These are phyloP conservation scores for Neocucurbitaria cava DNA, from an alignment of 2,329 filamentous ascomycete genomes.

Conservation along the genomic window DNA sequence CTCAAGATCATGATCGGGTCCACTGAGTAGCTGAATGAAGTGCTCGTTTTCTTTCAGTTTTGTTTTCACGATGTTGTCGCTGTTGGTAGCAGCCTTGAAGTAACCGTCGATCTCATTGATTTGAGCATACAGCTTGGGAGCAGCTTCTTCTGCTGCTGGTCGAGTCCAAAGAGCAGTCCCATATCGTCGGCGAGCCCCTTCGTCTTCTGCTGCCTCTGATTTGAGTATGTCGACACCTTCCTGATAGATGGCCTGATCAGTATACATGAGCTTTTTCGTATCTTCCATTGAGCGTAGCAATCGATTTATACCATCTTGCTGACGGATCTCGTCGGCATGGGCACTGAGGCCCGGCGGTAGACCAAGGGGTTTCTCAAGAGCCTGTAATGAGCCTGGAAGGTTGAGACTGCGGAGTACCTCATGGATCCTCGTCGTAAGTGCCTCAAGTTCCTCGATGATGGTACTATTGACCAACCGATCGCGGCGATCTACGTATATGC, in stretches of 20 bases:
- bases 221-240: slow-evolving; percentile 81
- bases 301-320: slow-evolving; percentile 82
- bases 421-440: slow-evolving; percentile 79
- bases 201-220: slow-evolving; percentile 84
- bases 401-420: slow-evolving; percentile 81
- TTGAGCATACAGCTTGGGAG: slow-evolving; percentile 75
- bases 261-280: slow-evolving; percentile 85
- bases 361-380: slow-evolving; percentile 91
- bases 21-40: slow-evolving; percentile 76
- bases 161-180: slow-evolving; percentile 88
- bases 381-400: slow-evolving; percentile 89
- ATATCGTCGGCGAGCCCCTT: slow-evolving; percentile 74
- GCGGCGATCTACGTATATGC: slow-evolving; percentile 90
- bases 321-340: slow-evolving; percentile 91
- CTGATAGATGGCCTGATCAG: slow-evolving; percentile 78
- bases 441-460: slow-evolving; percentile 84
- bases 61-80: slow-evolving; percentile 73
- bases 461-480: slow-evolving; percentile 90
- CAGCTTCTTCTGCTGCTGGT: slow-evolving; percentile 71
- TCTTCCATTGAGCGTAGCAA: slow-evolving; percentile 83
- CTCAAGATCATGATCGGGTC: slow-evolving; percentile 80
- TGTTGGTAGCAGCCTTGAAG: slow-evolving; percentile 73
- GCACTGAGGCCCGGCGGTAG: slow-evolving; percentile 84
- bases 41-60: slow-evolving; percentile 81
- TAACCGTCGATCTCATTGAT: slow-evolving; percentile 85